These are phyloP conservation scores for Sarocladium kiliense DNA, from an alignment of 2,329 filamentous ascomycete genomes.

Conservation along the genomic window DNA sequence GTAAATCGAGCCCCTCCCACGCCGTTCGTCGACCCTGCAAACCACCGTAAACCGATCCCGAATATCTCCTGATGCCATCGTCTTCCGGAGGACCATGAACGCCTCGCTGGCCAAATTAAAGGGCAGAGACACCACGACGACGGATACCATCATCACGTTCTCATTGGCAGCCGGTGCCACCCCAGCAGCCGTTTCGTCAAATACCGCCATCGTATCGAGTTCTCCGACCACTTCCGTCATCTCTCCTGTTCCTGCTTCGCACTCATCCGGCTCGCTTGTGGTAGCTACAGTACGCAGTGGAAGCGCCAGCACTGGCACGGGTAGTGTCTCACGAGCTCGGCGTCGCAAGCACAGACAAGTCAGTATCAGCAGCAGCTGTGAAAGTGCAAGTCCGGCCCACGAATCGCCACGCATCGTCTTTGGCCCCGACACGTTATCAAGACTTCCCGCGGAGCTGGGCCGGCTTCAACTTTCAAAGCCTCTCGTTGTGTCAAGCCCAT, in stretches of 20 bases:
- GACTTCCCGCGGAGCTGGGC: conserved; percentile 27
- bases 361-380: conserved; percentile 1
- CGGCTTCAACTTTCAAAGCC: conserved; percentile 26
- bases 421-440: conserved; percentile 25
- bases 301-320: not conserved
- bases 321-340: not conserved
- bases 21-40: conserved; percentile 1
- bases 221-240: not conserved
- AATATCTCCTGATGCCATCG: not conserved
- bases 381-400: conserved; percentile 3
- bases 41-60: not conserved
- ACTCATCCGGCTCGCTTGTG: not conserved
- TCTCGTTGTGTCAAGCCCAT: conserved; percentile 33
- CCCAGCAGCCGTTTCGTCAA: not conserved
- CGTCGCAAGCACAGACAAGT: not conserved
- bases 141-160: conserved; percentile 5
- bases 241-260: not conserved
- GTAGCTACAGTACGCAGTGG: not conserved
- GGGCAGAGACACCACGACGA: conserved; percentile 5
- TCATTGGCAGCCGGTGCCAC: not conserved
- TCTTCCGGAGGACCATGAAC: conserved; percentile 1
- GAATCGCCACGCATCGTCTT: conserved; percentile 27
- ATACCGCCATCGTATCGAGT: not conserved
- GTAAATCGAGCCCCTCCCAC: conserved; percentile 10
- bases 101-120: not conserved